Percentiles rank a stretch among this genome's conserved stretches.
phyloP scores from a whole-genome alignment of 2,329 filamentous ascomycete species.

The Cladorrhinum sp. region DNA sequence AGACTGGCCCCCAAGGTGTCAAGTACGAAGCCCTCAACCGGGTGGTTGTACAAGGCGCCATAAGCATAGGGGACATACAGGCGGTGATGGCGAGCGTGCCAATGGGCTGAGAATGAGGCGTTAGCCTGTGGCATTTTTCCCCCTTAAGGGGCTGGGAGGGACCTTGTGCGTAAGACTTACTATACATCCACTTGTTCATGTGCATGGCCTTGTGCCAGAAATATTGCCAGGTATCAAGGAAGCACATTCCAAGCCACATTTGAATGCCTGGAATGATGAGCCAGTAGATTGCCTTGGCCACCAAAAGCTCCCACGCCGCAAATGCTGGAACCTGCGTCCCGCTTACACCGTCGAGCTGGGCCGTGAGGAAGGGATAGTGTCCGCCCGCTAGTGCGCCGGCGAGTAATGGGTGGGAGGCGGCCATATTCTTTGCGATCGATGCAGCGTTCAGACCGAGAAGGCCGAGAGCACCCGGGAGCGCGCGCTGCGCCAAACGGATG shows the following conservation, averaged over 20 bases:
- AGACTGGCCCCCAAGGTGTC: slow-evolving; percentile 86
- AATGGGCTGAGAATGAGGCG: slow-evolving; percentile 56
- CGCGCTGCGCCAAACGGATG: slow-evolving; percentile 73
- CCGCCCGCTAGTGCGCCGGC: slow-evolving; percentile 77
- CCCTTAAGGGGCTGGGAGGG: not conserved
- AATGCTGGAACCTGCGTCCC: slow-evolving; percentile 64
- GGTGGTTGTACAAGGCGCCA: slow-evolving; percentile 95
- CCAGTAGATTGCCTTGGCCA: slow-evolving; percentile 79
- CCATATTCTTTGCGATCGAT: slow-evolving; percentile 71
- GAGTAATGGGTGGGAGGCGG: slow-evolving; percentile 66
- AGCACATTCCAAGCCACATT: slow-evolving; percentile 67
- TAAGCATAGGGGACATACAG: slow-evolving; percentile 98
- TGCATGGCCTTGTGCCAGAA: slow-evolving; percentile 97
- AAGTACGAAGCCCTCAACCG: slow-evolving; percentile 87
- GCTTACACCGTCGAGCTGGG: slow-evolving; percentile 53
- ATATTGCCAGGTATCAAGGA: slow-evolving; percentile 98
- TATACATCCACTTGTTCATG: slow-evolving; percentile 94
- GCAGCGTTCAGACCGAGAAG: slow-evolving; percentile 73
- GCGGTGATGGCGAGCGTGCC: slow-evolving; percentile 93
- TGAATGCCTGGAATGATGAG: slow-evolving; percentile 72
- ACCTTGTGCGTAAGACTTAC: slow-evolving; percentile 50
- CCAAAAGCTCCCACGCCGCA: slow-evolving; percentile 73
- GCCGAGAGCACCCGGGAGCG: slow-evolving; percentile 68
- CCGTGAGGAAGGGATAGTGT: slow-evolving; percentile 68
- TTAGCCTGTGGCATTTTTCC: slow-evolving; percentile 36